Percentiles rank a stretch among this genome's conserved stretches.
These are phyloP conservation scores for Fagopyrum esculentum DNA, from an alignment of 148 eudicot genomes.

Conservation along the genomic window DNA sequence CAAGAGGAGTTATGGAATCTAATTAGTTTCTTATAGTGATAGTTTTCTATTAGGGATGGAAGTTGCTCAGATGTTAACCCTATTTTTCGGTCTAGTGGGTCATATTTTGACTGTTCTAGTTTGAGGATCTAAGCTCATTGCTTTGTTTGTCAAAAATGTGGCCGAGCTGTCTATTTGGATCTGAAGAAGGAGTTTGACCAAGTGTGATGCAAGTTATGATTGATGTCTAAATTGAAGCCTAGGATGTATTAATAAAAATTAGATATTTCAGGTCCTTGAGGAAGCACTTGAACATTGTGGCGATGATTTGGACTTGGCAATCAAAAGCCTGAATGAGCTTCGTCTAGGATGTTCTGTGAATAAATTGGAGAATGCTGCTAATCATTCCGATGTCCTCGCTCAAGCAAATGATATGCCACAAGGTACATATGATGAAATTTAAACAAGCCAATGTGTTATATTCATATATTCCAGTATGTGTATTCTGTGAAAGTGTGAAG, in stretches of 20 bases:
- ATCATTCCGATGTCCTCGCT: constrained; percentile 25
- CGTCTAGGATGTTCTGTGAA: constrained; percentile 44
- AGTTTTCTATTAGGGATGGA: too few species aligned
- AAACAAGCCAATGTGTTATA: not conserved
- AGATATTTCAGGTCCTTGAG: constrained; percentile 50
- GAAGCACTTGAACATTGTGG: constrained; percentile 67
- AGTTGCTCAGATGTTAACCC: too few species aligned
- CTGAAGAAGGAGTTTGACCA: too few species aligned
- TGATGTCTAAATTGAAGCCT: not conserved
- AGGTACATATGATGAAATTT: constrained; percentile 19
- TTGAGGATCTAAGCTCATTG: not conserved
- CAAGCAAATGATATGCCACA: constrained; percentile 25
- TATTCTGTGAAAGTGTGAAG: too few species aligned
- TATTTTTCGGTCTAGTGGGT: too few species aligned
- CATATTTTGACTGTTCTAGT: too few species aligned
- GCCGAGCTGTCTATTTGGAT: not conserved
- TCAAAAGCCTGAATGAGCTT: constrained; percentile 66
- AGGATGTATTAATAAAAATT: not conserved
- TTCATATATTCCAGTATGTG: too few species aligned
- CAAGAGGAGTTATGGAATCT: too few species aligned
- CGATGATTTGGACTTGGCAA: constrained; percentile 70
- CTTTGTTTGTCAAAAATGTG: not conserved
- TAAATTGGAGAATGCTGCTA: constrained; percentile 19
- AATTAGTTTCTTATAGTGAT: too few species aligned
- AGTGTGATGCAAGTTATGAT: too few species aligned